These are phyloP conservation scores for Aspergillus mulundensis DNA, from an alignment of 495 filamentous ascomycete species.

Conservation along the genomic window DNA sequence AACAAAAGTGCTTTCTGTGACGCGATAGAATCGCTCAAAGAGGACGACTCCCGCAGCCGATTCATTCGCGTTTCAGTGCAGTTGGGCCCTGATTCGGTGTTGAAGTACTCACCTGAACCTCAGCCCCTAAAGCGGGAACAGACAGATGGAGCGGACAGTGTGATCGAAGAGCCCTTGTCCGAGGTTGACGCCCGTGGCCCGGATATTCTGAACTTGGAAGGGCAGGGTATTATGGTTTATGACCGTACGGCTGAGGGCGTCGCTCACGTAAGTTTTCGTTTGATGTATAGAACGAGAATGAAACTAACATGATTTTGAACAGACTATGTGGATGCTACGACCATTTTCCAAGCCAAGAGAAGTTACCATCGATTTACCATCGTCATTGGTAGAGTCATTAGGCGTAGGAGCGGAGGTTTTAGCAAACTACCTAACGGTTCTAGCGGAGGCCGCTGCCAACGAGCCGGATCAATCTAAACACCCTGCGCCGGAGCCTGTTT, in stretches of 20 bases:
- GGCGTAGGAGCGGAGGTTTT: slow-evolving; percentile 93
- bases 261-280: slow-evolving; percentile 62
- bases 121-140: slow-evolving; percentile 18
- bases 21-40: slow-evolving; percentile 80
- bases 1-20: slow-evolving; percentile 74
- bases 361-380: slow-evolving; percentile 90
- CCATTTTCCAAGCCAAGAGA: slow-evolving; percentile 85
- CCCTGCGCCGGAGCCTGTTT: slow-evolving; percentile 81
- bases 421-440: slow-evolving; percentile 82
- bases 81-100: slow-evolving; percentile 65
- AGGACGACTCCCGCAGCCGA: slow-evolving; percentile 87
- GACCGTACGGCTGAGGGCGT: slow-evolving; percentile 77
- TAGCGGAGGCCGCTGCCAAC: slow-evolving; percentile 80
- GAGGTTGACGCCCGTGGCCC: slow-evolving; percentile 44
- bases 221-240: slow-evolving; percentile 96
- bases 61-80: slow-evolving; percentile 81
- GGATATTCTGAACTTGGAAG: slow-evolving; percentile 74
- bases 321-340: slow-evolving; percentile 99
- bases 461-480: slow-evolving; percentile 85
- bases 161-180: slow-evolving; percentile 33
- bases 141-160: slow-evolving; percentile 19
- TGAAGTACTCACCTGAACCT: slow-evolving; percentile 54
- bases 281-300: not conserved
- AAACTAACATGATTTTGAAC: not conserved
- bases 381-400: slow-evolving; percentile 86